Percentiles rank a stretch among this genome's conserved stretches.
Evolutionary conservation across 805 yeast species (phyloP).

Genomic region (Yarrowia porcina): DNA sequence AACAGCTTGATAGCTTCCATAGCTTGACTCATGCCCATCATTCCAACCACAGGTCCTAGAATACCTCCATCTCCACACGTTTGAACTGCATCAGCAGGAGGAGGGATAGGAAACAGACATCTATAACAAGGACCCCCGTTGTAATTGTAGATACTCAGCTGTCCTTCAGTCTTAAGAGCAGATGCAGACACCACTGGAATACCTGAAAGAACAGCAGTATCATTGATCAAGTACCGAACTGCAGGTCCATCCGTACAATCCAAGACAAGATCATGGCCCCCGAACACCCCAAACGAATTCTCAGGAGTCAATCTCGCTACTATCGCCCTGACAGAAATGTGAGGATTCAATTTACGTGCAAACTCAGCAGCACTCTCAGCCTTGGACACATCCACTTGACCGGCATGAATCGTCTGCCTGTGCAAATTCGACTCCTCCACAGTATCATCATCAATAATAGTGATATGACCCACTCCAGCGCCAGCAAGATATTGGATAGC

Average conservation of each 20-base stretch:
- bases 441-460: slow-evolving; percentile 80
- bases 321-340: slow-evolving; percentile 53
- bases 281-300: slow-evolving; percentile 63
- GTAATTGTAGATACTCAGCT: slow-evolving; percentile 71
- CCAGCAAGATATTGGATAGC: slow-evolving; percentile 80
- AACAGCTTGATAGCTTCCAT: slow-evolving; percentile 77
- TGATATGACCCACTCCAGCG: slow-evolving; percentile 80
- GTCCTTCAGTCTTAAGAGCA: slow-evolving; percentile 90
- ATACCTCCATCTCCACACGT: slow-evolving; percentile 94
- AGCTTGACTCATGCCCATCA: slow-evolving; percentile 87
- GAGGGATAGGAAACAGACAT: slow-evolving; percentile 88
- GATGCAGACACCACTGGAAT: slow-evolving; percentile 86
- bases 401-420: slow-evolving; percentile 78
- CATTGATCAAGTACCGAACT: slow-evolving; percentile 82
- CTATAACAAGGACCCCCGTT: slow-evolving; percentile 85
- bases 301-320: slow-evolving; percentile 48
- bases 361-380: slow-evolving; percentile 71
- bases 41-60: slow-evolving; percentile 92
- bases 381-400: slow-evolving; percentile 66
- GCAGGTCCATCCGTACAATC: slow-evolving; percentile 96
- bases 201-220: slow-evolving; percentile 65
- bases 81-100: slow-evolving; percentile 75
- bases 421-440: slow-evolving; percentile 87
- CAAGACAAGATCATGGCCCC: slow-evolving; percentile 67
- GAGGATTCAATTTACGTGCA: slow-evolving; percentile 59